Evolutionary conservation across 2,329 filamentous ascomycete genomes (phyloP), one percentile per base, ranked within the genome.

Genomic region (Cercospora zeina): DNA sequence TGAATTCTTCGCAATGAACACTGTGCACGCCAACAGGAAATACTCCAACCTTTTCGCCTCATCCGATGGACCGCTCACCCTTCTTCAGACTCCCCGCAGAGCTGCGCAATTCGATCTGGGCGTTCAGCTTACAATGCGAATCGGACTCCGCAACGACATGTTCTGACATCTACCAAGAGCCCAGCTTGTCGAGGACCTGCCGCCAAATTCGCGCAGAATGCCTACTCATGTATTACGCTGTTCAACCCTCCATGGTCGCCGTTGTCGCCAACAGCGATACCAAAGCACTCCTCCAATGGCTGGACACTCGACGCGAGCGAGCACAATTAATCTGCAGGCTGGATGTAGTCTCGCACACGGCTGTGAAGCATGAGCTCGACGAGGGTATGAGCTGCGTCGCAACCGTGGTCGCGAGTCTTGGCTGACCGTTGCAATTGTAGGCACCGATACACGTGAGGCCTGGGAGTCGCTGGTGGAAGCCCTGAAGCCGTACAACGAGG

Each of bases 321-420:
- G 47, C 47, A 14, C 24, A 30, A 13, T 31, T 51, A 13, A 51
- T 31, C 8, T 11, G 30, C 3, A n/a, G 24, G 6, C 19, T 55
- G 9, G 21, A 55, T 16, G 33, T 55, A 5, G n/a, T 37, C 19
- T 39, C 53, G 0, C 39, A 42, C 2, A 55, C 53, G 1, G 36
- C 31, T 27, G 19, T 55, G 13, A 55, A 55, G 34, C 53, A 55
- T 34, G 53, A 55, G 2, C n/a, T 37, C 11, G 31, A 55, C 21
- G 53, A 55, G 21, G 51, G 51, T 54, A 54, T 14, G 16, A 9
- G 51, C 13, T 36, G 31, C 9, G 21, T 13, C 11, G 24, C 13
- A 21, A 11, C n/a, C 30, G 3, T 37, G 31, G 5, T 9, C 19
- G 39, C 19, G 21, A 45, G 39, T 11, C 21, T 45, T 45, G 39